A percentile compares a stretch with the other conserved stretches of the same genome.
These are phyloP conservation scores for Eremomyces bilateralis DNA, from an alignment of 495 filamentous ascomycete species.

Conservation along the genomic window DNA sequence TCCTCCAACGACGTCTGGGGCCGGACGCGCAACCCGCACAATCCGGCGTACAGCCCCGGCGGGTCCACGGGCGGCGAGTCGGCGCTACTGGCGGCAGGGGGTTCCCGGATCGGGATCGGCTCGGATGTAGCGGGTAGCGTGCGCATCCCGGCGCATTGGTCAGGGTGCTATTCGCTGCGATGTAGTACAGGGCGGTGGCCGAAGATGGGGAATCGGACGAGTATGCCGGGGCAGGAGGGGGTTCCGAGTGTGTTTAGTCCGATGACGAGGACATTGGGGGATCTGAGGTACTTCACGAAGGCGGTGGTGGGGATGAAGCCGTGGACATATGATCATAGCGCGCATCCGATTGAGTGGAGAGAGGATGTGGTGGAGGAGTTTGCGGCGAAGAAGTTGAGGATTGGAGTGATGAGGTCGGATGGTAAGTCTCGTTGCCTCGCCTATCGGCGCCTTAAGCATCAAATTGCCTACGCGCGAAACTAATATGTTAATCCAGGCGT, in stretches of 20 bases:
- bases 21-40: constrained; percentile 63
- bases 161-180: constrained; percentile 70
- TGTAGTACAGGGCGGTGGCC: constrained; percentile 96
- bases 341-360: constrained; percentile 72
- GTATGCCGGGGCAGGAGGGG: constrained; percentile 89
- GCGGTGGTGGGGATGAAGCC: constrained; percentile 64
- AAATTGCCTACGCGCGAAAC: no score
- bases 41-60: constrained; percentile 63
- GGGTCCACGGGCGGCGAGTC: constrained; percentile 81
- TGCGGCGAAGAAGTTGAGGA: constrained; percentile 34
- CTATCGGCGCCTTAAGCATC: neutral
- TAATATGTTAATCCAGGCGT: no score
- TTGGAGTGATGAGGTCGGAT: constrained; percentile 65
- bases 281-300: constrained; percentile 70
- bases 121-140: constrained; percentile 91
- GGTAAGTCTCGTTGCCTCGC: constrained; percentile 20
- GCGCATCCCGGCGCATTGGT: constrained; percentile 71
- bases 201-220: constrained; percentile 62
- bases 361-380: constrained; percentile 33
- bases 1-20: constrained; percentile 78
- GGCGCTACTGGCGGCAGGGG: constrained; percentile 68
- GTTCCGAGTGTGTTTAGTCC: constrained; percentile 78
- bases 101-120: constrained; percentile 78
- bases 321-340: constrained; percentile 76
- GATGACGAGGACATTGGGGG: constrained; percentile 74